Conservation (phyloP, 2,329 filamentous ascomycete species). For the Eutypa lata region DNA sequence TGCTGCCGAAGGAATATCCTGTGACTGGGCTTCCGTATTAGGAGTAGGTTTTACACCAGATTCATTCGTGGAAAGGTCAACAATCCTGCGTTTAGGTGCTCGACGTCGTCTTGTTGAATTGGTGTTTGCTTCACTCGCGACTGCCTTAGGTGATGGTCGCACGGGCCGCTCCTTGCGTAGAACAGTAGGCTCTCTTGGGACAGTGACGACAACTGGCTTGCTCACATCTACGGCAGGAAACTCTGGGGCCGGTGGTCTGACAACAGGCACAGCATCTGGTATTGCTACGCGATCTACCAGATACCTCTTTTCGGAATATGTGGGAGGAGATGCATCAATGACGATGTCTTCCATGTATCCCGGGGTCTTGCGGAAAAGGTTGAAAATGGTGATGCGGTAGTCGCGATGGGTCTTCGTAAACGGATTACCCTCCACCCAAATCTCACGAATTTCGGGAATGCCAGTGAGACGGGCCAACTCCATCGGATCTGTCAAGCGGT, state of each 20-base stretch:
- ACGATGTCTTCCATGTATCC: conserved; percentile 88
- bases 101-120: conserved; percentile 59
- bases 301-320: conserved; percentile 80
- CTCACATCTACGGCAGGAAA: conserved; percentile 62
- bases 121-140: conserved; percentile 56
- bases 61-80: conserved; percentile 59
- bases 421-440: conserved; percentile 90
- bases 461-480: conserved; percentile 86
- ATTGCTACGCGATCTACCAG: conserved; percentile 79
- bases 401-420: conserved; percentile 83
- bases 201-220: conserved; percentile 60
- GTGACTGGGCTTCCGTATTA: conserved; percentile 14
- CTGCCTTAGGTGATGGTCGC: conserved; percentile 44
- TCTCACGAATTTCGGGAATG: conserved; percentile 86
- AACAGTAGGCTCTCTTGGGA: conserved; percentile 46
- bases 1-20: conserved; percentile 15
- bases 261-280: conserved; percentile 71
- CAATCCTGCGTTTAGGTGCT: conserved; percentile 60
- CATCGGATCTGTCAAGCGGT: conserved; percentile 83
- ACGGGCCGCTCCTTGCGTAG: conserved; percentile 56
- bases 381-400: conserved; percentile 91
- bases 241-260: conserved; percentile 66
- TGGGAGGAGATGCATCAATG: conserved; percentile 80
- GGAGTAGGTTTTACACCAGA: conserved; percentile 14
- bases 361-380: conserved; percentile 85